Percentiles rank a stretch among this genome's conserved stretches.
Evolutionary conservation across 2,329 filamentous ascomycete species (phyloP).

Genomic region (Neofusicoccum kwambonambiense): DNA sequence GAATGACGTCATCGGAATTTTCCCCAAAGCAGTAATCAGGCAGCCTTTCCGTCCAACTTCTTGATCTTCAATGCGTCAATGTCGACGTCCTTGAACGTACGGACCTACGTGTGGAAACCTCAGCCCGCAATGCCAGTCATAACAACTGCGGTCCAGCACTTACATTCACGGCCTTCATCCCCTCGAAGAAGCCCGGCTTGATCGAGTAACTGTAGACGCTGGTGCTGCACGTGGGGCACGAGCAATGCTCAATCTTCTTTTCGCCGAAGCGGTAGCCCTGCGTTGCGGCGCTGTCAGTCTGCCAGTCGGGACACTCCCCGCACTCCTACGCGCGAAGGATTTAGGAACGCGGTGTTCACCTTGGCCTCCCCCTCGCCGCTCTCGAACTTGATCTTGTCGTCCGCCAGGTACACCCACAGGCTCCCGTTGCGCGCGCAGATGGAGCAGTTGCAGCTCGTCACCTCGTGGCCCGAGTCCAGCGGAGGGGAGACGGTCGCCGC

Average conservation of each 20-base stretch:
- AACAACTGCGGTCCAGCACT: slow-evolving; percentile 7
- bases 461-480: slow-evolving; percentile 42
- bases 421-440: slow-evolving; percentile 54
- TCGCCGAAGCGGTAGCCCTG: slow-evolving; percentile 31
- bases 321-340: no score
- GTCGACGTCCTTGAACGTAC: slow-evolving; percentile 30
- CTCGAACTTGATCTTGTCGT: slow-evolving; percentile 25
- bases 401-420: slow-evolving; percentile 42
- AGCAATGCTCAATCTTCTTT: slow-evolving; percentile 27
- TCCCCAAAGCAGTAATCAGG: neutral
- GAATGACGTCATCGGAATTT: neutral
- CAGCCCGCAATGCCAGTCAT: neutral
- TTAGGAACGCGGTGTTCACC: neutral
- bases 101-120: slow-evolving; percentile 19
- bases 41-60: slow-evolving; percentile 27
- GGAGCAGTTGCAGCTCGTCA: slow-evolving; percentile 54
- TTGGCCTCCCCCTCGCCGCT: neutral
- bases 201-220: slow-evolving; percentile 25
- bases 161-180: slow-evolving; percentile 30
- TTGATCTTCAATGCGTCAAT: slow-evolving; percentile 27
- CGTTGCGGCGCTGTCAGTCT: neutral
- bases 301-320: no score
- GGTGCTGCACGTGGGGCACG: slow-evolving; percentile 33
- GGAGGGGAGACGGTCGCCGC: slow-evolving; percentile 51
- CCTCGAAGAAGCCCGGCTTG: slow-evolving; percentile 22